These are phyloP conservation scores for Spirogloea muscicola DNA, from an alignment of 139 green algal species.

Conservation along the genomic window DNA sequence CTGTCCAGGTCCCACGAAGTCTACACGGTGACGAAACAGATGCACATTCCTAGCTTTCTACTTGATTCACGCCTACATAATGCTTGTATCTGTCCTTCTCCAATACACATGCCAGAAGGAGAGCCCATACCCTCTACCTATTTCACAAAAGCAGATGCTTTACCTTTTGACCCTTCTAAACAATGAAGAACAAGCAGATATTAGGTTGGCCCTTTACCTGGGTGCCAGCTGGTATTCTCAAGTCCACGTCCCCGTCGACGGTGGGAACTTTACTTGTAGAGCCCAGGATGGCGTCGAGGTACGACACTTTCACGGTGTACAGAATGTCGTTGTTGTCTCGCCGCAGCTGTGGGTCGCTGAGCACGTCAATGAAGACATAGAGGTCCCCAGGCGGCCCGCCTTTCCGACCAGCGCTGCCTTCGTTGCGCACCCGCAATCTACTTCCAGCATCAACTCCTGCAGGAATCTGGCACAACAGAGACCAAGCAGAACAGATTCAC, in stretches of 20 bases:
- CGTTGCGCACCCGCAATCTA: slow-evolving; percentile 76
- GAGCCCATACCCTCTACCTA: no score
- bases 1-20: no score
- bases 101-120: no score
- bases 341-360: slow-evolving; percentile 74
- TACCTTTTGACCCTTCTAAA: not conserved
- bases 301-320: slow-evolving; percentile 70
- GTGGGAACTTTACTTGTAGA: slow-evolving; percentile 76
- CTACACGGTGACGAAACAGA: no score
- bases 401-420: slow-evolving; percentile 63
- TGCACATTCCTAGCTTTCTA: no score
- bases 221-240: slow-evolving; percentile 88
- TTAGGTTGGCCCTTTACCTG: slow-evolving; percentile 2
- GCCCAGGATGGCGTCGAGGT: slow-evolving; percentile 92
- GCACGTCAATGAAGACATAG: slow-evolving; percentile 89
- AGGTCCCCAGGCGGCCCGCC: slow-evolving; percentile 75
- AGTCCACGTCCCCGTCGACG: slow-evolving; percentile 90
- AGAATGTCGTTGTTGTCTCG: slow-evolving; percentile 88
- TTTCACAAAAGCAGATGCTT: no score
- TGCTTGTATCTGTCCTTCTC: no score
- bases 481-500: no score
- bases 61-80: no score
- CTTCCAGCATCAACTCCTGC: slow-evolving; percentile 81
- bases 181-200: not conserved
- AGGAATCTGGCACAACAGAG: slow-evolving; percentile 76